A percentile compares a stretch with the other conserved stretches of the same genome.
phyloP scores from a whole-genome alignment of 1,284 basidiomycete species.

The Fomitopsis betulina region DNA sequence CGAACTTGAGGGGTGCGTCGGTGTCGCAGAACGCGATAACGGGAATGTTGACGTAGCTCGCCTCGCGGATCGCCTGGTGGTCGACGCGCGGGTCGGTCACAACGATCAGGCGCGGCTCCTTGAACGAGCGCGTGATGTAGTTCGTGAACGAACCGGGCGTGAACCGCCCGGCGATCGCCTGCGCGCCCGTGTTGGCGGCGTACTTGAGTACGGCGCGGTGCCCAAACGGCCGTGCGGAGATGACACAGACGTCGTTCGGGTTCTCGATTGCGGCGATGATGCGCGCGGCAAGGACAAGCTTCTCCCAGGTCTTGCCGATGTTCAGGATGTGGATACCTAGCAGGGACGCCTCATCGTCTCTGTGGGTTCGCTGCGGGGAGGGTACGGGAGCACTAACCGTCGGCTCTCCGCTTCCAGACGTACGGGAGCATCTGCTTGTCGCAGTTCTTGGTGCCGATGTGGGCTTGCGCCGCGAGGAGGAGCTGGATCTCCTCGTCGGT shows the following conservation, averaged over 20 bases:
- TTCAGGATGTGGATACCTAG: slow-evolving; percentile 94
- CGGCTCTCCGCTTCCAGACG: slow-evolving; percentile 94
- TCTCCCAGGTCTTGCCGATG: slow-evolving; percentile 99
- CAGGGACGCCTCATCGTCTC: slow-evolving; percentile 7
- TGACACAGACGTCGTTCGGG: slow-evolving; percentile 96
- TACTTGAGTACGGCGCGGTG: slow-evolving; percentile 99
- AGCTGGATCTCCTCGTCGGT: slow-evolving; percentile 98
- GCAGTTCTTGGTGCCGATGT: slow-evolving; percentile 98
- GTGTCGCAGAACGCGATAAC: slow-evolving; percentile 99
- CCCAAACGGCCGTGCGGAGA: slow-evolving; percentile 97
- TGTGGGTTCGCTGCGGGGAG: background rate
- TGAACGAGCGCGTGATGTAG: slow-evolving; percentile 99
- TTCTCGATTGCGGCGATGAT: slow-evolving; percentile 95
- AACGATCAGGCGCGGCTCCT: slow-evolving; percentile 97
- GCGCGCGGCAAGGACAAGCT: slow-evolving; percentile 93
- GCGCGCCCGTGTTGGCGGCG: slow-evolving; percentile 96
- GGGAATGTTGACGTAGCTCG: slow-evolving; percentile 99
- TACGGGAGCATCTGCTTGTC: slow-evolving; percentile 98
- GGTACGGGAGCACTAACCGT: slow-evolving; percentile 58
- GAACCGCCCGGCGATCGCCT: slow-evolving; percentile 98
- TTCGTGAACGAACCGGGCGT: slow-evolving; percentile 99
- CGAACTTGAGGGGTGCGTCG: slow-evolving; percentile 94
- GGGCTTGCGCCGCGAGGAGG: slow-evolving; percentile 92
- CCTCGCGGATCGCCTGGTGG: slow-evolving; percentile 99
- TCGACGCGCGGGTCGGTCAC: slow-evolving; percentile 99